A percentile compares a stretch with the other conserved stretches of the same genome.
Evolutionary conservation across 1,284 basidiomycete species (phyloP).

Genomic region (Golubevia sp.): DNA sequence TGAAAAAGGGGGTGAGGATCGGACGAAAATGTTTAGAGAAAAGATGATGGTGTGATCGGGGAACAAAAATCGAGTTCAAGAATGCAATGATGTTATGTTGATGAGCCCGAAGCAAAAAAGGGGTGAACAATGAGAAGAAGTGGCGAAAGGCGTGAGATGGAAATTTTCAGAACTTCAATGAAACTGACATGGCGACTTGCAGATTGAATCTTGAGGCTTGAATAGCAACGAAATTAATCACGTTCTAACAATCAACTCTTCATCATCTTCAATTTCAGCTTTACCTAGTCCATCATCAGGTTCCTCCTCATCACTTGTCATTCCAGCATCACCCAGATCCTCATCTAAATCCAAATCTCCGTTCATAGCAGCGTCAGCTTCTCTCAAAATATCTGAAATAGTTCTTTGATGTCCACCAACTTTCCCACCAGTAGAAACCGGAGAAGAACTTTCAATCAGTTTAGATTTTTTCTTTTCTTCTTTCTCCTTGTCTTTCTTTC

Average conservation of each 20-base stretch:
- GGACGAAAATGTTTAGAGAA: too few species aligned
- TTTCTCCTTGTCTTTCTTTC: conserved; percentile 10
- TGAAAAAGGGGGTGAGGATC: too few species aligned
- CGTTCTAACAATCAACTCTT: neutral
- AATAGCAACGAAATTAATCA: neutral
- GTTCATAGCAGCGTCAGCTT: conserved; percentile 29
- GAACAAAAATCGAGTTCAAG: too few species aligned
- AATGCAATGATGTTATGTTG: too few species aligned
- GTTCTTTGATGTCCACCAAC: conserved; percentile 22
- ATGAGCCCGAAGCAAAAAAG: too few species aligned
- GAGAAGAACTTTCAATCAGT: conserved; percentile 1
- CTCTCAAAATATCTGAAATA: conserved; percentile 31
- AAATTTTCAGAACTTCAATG: too few species aligned
- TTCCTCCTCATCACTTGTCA: neutral
- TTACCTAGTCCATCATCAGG: neutral
- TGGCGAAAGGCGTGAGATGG: too few species aligned
- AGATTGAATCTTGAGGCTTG: too few species aligned
- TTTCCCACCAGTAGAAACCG: neutral
- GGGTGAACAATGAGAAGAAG: too few species aligned
- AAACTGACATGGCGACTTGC: too few species aligned
- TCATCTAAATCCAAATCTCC: conserved; percentile 15
- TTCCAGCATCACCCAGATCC: conserved; percentile 10
- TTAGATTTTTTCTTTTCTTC: conserved; percentile 7
- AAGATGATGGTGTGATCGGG: too few species aligned
- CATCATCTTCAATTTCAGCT: neutral